These are phyloP conservation scores for Lodderomyces beijingensis DNA, from an alignment of 1,139 yeast species.

Conservation along the genomic window DNA sequence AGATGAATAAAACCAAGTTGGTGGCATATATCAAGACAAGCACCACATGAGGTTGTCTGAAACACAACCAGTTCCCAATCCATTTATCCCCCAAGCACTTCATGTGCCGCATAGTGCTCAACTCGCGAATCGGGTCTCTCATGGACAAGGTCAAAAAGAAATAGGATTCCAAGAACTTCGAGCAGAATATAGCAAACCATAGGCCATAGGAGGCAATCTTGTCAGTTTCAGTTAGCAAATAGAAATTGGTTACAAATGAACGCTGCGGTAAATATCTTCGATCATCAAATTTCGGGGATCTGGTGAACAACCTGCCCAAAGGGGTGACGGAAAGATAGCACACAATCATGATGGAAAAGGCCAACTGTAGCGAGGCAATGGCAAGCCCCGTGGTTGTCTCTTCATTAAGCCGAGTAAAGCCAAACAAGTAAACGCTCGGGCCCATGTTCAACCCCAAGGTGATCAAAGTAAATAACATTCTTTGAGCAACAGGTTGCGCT, in stretches of 20 bases:
- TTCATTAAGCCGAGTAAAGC: slow-evolving; percentile 20
- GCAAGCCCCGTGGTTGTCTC: slow-evolving; percentile 28
- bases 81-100: slow-evolving; percentile 44
- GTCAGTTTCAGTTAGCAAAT: slow-evolving; percentile 33
- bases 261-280: slow-evolving; percentile 31
- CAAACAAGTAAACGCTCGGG: slow-evolving; percentile 43
- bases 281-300: slow-evolving; percentile 12
- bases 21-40: slow-evolving; percentile 34
- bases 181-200: slow-evolving; percentile 44
- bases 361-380: slow-evolving; percentile 42
- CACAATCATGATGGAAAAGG: slow-evolving; percentile 38
- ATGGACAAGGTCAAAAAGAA: slow-evolving; percentile 46
- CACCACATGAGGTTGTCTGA: slow-evolving; percentile 36
- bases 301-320: slow-evolving; percentile 36
- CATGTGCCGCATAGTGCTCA: slow-evolving; percentile 34
- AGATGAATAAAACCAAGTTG: slow-evolving; percentile 45
- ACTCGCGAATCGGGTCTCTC: slow-evolving; percentile 46
- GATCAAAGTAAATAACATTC: slow-evolving; percentile 28
- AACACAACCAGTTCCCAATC: slow-evolving; percentile 38
- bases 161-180: slow-evolving; percentile 49
- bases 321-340: slow-evolving; percentile 46
- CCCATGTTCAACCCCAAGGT: slow-evolving; percentile 26
- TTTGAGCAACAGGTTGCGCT: slow-evolving; percentile 37
- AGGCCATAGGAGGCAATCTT: slow-evolving; percentile 40
- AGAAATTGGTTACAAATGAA: slow-evolving; percentile 34